These are phyloP conservation scores for Talaromyces sp. DNA, from an alignment of 2,329 filamentous ascomycete species.

Conservation along the genomic window DNA sequence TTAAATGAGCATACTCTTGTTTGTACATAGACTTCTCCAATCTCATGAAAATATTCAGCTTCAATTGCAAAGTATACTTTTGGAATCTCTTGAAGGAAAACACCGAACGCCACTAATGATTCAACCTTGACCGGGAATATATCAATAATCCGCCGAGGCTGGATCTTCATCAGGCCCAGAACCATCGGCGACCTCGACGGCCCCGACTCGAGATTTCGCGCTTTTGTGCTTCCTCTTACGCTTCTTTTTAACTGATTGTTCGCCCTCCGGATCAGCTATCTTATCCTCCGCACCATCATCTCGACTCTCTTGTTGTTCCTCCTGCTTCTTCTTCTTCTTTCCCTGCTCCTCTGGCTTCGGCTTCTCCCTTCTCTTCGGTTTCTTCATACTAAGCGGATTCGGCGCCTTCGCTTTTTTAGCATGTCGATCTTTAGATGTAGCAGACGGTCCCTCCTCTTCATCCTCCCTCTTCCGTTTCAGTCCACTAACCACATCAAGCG, in stretches of 20 bases:
- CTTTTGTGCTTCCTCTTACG: conserved; percentile 39
- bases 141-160: conserved; percentile 10
- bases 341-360: conserved; percentile 23
- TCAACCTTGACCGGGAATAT: neutral
- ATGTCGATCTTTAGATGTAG: conserved; percentile 21
- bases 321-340: conserved; percentile 23
- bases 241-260: conserved; percentile 26
- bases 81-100: conserved; percentile 9
- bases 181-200: conserved; percentile 15
- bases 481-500: conserved; percentile 32
- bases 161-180: neutral
- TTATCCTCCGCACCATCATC: conserved; percentile 21
- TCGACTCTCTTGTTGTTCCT: conserved; percentile 19
- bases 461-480: conserved; percentile 34
- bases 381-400: conserved; percentile 51
- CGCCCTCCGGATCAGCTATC: conserved; percentile 19
- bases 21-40: conserved; percentile 15
- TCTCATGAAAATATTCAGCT: neutral
- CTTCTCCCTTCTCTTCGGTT: conserved; percentile 41
- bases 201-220: conserved; percentile 25
- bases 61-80: neutral
- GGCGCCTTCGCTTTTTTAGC: conserved; percentile 45
- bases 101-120: conserved; percentile 16
- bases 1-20: neutral
- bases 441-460: conserved; percentile 26